Conservation (phyloP, 2,329 filamentous ascomycete genomes). For the Aspergillus tanneri region DNA sequence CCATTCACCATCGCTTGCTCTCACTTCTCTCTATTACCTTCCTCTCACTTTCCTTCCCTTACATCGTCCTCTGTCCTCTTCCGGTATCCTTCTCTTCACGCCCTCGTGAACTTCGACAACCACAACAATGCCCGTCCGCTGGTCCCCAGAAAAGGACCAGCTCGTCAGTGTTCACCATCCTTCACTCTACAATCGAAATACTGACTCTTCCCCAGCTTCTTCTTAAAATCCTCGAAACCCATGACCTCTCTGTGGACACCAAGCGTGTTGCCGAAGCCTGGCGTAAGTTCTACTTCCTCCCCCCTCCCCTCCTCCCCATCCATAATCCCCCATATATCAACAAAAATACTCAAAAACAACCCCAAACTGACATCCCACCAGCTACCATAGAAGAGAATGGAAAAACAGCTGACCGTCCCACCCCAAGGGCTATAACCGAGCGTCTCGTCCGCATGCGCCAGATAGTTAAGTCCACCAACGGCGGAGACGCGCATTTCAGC, state of each 20-base stretch:
- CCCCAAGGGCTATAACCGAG: conserved; percentile 42
- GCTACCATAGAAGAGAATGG: not conserved
- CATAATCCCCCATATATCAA: not conserved
- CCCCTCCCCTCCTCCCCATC: not conserved
- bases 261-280: conserved; percentile 38
- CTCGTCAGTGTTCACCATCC: conserved; percentile 26
- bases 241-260: conserved; percentile 36
- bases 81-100: not conserved
- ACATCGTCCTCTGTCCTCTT: not conserved
- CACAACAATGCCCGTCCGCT: conserved; percentile 36
- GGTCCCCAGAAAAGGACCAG: conserved; percentile 39
- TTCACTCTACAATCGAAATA: not conserved
- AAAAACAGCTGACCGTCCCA: conserved; percentile 28
- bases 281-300: conserved; percentile 32
- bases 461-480: conserved; percentile 12
- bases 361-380: not conserved
- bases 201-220: conserved; percentile 32
- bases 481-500: conserved; percentile 17
- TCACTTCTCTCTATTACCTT: not conserved
- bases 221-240: conserved; percentile 42
- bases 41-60: not conserved
- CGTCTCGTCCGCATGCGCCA: conserved; percentile 39
- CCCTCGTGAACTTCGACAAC: not conserved
- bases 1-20: not conserved
- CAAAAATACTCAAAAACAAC: too few relatives aligned